Evolutionary conservation across 2,329 filamentous ascomycete genomes (phyloP), one percentile per base, ranked within the genome.

Genomic region (Alternaria brassicicola): DNA sequence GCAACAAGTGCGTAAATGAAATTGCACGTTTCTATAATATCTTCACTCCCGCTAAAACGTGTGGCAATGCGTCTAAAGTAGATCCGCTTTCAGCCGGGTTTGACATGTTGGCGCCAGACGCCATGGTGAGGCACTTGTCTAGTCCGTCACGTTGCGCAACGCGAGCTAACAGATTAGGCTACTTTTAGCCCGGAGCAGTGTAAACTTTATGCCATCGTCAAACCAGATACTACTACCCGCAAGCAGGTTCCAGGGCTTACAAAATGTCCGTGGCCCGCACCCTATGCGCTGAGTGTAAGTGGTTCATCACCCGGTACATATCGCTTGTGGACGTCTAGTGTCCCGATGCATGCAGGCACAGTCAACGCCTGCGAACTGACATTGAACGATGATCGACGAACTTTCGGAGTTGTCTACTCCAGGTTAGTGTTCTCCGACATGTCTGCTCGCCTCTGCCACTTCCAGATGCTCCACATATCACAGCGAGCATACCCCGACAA

Each of bases 51-150:
- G 58, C 43, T 65, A 57, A 65, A 55, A 52, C 47, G 42, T 21
- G 57, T 49, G 55, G 54, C 58, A 52, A 52, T 52, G 60, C 52
- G 49, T 51, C 36, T 43, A 49, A 45, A 56, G 51, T 59, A 51
- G 56, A 61, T 52, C 61, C 57, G 62, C 65, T 68, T 66, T 70
- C 65, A 69, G 54, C 48, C 47, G 49, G 38, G 41, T 64, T 53
- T 62, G 62, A 68, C 62, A 52, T 63, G 54, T 52, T 56, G 30
- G 48, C 52, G 52, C 42, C 36, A 49, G 45, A 54, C 42, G 50
- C 49, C 55, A 43, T 30, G 10, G 28, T 31, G 47, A 57, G 54
- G 54, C 54, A 52, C 48, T 46, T 39, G 48, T 41, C 42, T 42
- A 35, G 33, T 57, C 42, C 30, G 50, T 41, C 30, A 36, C 30